Conservation (phyloP, 106 monocot genomes). For the Acorus calamus region DNA sequence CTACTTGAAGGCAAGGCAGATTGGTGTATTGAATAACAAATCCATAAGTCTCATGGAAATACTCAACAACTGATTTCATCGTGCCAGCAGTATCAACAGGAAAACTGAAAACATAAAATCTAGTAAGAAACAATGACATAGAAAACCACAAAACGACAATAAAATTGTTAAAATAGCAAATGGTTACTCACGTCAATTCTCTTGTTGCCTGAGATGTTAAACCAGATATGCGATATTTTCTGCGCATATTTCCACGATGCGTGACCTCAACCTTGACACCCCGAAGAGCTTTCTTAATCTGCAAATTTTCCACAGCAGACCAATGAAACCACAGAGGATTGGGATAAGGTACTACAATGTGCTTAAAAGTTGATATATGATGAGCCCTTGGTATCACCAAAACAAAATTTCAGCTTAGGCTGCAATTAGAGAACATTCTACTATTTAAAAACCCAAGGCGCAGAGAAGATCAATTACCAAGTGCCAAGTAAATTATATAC, state of each 20-base stretch:
- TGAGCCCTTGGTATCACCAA: no score
- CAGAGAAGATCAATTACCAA: no score
- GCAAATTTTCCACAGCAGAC: not conserved
- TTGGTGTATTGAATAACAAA: not conserved
- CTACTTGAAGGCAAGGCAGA: conserved; percentile 28
- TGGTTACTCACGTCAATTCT: not conserved
- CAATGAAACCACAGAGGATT: not conserved
- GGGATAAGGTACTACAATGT: not conserved
- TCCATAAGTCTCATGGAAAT: conserved; percentile 25
- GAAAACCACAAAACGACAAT: no score
- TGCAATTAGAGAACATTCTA: no score
- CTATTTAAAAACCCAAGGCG: no score
- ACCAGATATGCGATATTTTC: conserved; percentile 5
- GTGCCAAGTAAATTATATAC: no score
- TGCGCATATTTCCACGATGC: not conserved
- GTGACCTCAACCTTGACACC: conserved; percentile 7
- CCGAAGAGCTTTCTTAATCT: conserved; percentile 15
- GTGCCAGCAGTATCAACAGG: not conserved
- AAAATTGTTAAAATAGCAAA: no score
- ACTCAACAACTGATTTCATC: conserved; percentile 15
- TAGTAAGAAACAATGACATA: no score
- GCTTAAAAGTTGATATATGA: no score
- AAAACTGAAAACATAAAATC: conserved; percentile 15
- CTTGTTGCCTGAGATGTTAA: not conserved
- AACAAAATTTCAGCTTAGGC: no score